These are phyloP conservation scores for Piromyces sp. DNA, from an alignment of 192 early-diverging fungal genomes.

Conservation along the genomic window DNA sequence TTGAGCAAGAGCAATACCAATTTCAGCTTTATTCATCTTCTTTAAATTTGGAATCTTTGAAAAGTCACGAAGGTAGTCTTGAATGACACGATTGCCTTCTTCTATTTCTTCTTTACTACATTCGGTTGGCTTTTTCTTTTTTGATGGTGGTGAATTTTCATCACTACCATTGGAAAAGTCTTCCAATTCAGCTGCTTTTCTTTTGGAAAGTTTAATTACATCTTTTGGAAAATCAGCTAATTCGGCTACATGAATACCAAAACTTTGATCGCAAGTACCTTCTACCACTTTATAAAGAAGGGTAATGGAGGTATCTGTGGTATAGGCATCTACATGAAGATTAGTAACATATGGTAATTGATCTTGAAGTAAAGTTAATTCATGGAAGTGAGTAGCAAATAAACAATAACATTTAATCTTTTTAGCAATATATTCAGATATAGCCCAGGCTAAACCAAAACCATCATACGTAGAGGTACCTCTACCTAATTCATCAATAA, in stretches of 20 bases:
- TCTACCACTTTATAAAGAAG: slow-evolving; percentile 79
- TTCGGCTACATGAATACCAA: slow-evolving; percentile 96
- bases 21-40: slow-evolving; percentile 14
- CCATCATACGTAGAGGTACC: slow-evolving; percentile 98
- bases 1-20: slow-evolving; percentile 14
- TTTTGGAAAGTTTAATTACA: slow-evolving; percentile 65
- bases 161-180: slow-evolving; percentile 28
- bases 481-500: slow-evolving; percentile 88
- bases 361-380: slow-evolving; percentile 67
- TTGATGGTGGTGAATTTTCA: neutral
- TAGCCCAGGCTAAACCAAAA: slow-evolving; percentile 93
- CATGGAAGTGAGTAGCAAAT: slow-evolving; percentile 97
- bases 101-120: slow-evolving; percentile 23
- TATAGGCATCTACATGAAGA: slow-evolving; percentile 65
- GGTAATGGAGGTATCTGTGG: slow-evolving; percentile 45
- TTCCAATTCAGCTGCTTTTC: slow-evolving; percentile 76
- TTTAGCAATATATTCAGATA: slow-evolving; percentile 72
- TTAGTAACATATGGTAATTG: slow-evolving; percentile 61
- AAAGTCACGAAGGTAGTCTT: slow-evolving; percentile 31
- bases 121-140: slow-evolving; percentile 5
- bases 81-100: slow-evolving; percentile 14
- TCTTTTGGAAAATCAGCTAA: slow-evolving; percentile 74
- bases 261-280: slow-evolving; percentile 79
- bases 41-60: slow-evolving; percentile 12
- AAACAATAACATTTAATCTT: slow-evolving; percentile 54